A percentile compares a stretch with the other conserved stretches of the same genome.
Conservation (phyloP, 129 eudicot genomes). For the Pittosporum tobira region DNA sequence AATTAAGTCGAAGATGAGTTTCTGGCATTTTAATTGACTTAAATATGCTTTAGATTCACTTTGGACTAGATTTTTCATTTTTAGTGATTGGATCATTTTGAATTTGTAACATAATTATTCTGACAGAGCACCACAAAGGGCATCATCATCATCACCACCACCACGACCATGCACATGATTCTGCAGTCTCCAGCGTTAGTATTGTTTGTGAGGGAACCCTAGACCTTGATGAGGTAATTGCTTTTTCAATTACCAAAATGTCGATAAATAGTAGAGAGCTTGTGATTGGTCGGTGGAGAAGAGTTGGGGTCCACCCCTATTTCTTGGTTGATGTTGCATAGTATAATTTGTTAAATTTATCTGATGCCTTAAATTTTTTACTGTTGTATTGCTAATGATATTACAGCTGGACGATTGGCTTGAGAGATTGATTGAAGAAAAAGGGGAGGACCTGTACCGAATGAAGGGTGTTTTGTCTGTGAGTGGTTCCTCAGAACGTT, state of each 20-base stretch:
- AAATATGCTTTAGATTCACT: neutral
- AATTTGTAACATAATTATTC: constrained; percentile 4
- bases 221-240: constrained; percentile 83
- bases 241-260: neutral
- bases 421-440: constrained; percentile 78
- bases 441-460: constrained; percentile 85
- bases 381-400: constrained; percentile 2
- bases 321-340: neutral
- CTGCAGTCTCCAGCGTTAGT: constrained; percentile 89
- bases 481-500: constrained; percentile 59
- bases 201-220: constrained; percentile 90
- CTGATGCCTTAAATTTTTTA: neutral
- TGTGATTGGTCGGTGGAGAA: neutral
- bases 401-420: constrained; percentile 99
- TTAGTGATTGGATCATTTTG: neutral
- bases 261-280: neutral
- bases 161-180: constrained; percentile 83
- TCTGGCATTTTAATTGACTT: neutral
- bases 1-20: neutral
- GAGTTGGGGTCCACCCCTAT: neutral
- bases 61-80: neutral
- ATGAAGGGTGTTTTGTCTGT: constrained; percentile 91
- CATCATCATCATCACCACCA: constrained; percentile 77
- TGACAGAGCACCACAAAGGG: constrained; percentile 52
- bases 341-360: constrained; percentile 1